Evolutionary conservation across 139 green algal genomes (phyloP).

Genomic region (Tetradesmus obliquus): DNA sequence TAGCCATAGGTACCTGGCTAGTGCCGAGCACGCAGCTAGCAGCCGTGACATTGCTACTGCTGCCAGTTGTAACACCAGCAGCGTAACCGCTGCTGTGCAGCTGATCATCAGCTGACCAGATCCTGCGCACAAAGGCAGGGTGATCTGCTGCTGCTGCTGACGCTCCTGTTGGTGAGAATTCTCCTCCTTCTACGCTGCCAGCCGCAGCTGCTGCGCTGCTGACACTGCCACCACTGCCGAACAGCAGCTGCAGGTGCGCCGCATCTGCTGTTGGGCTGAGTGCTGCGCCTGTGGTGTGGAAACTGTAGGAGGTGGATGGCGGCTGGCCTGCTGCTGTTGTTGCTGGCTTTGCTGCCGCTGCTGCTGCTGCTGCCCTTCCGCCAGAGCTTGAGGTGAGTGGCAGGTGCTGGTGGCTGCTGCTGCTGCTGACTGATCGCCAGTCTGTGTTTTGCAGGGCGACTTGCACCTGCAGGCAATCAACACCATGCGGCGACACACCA

Average conservation of each 20-base stretch:
- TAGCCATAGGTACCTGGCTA: not conserved
- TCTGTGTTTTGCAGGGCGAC: not conserved
- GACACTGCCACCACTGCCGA: not conserved
- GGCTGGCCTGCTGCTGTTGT: not conserved
- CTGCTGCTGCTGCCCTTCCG: not conserved
- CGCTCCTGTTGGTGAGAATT: not conserved
- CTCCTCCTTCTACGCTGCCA: not conserved
- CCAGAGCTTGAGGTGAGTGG: not conserved
- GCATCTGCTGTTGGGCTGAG: not conserved
- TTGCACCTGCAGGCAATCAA: not conserved
- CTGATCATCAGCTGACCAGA: not conserved
- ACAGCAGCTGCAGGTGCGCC: not conserved
- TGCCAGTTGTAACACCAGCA: not conserved
- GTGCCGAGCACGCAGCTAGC: not conserved
- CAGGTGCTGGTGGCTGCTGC: not conserved
- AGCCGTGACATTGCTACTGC: not conserved
- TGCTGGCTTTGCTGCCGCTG: not conserved
- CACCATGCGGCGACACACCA: not conserved
- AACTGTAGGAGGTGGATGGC: not conserved
- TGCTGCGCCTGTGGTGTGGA: not conserved
- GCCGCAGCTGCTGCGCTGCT: not conserved
- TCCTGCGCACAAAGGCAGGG: not conserved
- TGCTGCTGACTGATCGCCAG: not conserved
- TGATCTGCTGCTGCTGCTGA: not conserved
- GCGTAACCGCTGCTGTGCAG: not conserved